Base-by-base conservation (phyloP, 345 rosid species). In the Gossypium stocksii region DNA sequence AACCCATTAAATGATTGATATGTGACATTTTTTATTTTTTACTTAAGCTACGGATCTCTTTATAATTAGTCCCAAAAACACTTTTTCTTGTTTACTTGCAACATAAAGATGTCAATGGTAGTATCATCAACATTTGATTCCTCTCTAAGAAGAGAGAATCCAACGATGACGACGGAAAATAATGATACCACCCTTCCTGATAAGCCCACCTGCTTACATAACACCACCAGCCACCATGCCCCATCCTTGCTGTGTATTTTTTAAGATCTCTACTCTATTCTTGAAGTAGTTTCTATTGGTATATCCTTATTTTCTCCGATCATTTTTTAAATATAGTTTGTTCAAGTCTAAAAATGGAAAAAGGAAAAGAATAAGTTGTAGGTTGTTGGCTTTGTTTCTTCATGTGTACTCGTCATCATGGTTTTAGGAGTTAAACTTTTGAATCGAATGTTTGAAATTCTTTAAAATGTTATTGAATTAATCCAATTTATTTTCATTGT, bases 211-310 rank as follows among this genome's bases (percentile, higher is more conserved):
- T 29, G 0, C 34, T 29, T 29, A 29, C 34, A 29, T 29, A 3
- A 29, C 4, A 29, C 34, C 34, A 29, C 1, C 0, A 6, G 0
- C 38, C 38, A 34, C 38, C 1, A 34, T 76, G 84, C 86, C 77
- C 90, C 91, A 59, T 78, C 97, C 48, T 77, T 92, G 76, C 97
- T 93, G 0, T 89, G 82, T 80, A 14, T 90, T 51, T 85, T 85
- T 92, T 51, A 94, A 92, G 52, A 82, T 94, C 59, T 89, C 97
- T 15, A 93, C 97, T 69, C 86, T 94, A 48, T 94, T 94, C 75
- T 9, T 80, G 14, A 92, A 97, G 97, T 92, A 82, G 73, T 70
- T 70, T 53, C 46, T 70, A 34, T 34, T 34, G 38, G 6, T 34
- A 34, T 34, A 34, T 34, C 1, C 6, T 66, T 66, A 4, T 19